Conservation (phyloP, 192 early-diverging fungal species). For the Coemansia sp. region DNA sequence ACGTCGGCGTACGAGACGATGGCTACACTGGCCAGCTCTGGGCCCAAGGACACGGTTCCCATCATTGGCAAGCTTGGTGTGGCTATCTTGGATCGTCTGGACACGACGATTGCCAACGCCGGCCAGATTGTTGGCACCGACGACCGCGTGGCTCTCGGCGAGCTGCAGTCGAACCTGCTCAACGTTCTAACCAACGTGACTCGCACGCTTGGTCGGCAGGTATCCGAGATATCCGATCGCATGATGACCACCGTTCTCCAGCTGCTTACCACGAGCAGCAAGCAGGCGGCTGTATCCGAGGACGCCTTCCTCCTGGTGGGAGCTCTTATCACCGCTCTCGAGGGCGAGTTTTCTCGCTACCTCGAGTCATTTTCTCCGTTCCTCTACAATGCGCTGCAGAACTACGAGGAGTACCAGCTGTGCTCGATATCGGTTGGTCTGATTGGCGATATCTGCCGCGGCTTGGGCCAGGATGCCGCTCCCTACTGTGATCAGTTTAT, state of each 20-base stretch:
- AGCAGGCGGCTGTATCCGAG: slow-evolving; percentile 81
- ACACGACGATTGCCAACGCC: slow-evolving; percentile 69
- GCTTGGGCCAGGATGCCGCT: slow-evolving; percentile 63
- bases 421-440: slow-evolving; percentile 94
- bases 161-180: slow-evolving; percentile 91
- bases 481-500: slow-evolving; percentile 88
- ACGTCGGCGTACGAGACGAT: slow-evolving; percentile 94
- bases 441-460: slow-evolving; percentile 95
- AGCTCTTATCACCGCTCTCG: slow-evolving; percentile 75
- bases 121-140: slow-evolving; percentile 79
- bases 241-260: slow-evolving; percentile 86
- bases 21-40: slow-evolving; percentile 70
- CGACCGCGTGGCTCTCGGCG: slow-evolving; percentile 76
- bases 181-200: slow-evolving; percentile 85
- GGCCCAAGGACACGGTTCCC: slow-evolving; percentile 74
- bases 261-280: slow-evolving; percentile 69
- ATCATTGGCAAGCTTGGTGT: slow-evolving; percentile 73
- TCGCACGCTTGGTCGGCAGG: slow-evolving; percentile 71
- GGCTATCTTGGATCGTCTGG: slow-evolving; percentile 76
- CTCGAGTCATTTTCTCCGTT: slow-evolving; percentile 82
- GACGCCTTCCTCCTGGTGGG: slow-evolving; percentile 92
- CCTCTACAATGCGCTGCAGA: slow-evolving; percentile 77
- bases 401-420: slow-evolving; percentile 89
- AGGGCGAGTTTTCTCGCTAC: slow-evolving; percentile 84
- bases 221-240: slow-evolving; percentile 76